Base-by-base conservation (phyloP, 176 grass and related monocot genomes). In the Oryza australiensis region DNA sequence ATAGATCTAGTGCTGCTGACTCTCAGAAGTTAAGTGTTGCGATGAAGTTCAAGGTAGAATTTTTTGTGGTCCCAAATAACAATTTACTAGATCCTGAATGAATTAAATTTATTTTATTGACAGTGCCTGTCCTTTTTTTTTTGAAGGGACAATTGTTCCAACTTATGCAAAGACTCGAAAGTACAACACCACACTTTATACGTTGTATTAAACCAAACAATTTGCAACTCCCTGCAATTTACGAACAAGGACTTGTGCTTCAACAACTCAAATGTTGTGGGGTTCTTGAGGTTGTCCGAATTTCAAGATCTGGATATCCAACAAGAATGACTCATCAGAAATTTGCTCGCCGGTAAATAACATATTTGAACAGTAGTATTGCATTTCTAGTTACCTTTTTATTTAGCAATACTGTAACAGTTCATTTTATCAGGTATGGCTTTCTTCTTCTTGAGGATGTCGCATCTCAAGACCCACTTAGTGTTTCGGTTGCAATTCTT, bases 201-300 rank as follows among this genome's bases (percentile, higher is more conserved):
- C 90, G 96, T 24, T 99, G 96, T 74, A 99, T 99, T 85, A 99
- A 99, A 74, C 96, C 96, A 82, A 99, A 99, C 68, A 93, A 92
- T 89, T 85, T 90, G 59, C 96, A 99, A 86, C 85, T 91, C 81
- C 93, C 96, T 85, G 87, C 89, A 76, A 95, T 79, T 84, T 99
- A 93, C 20, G 90, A 91, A 78, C 96, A 99, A 93, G 90, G 80
- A 64, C 86, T 99, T 74, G 91, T 99, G 57, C 88, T 99, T 57
- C 93, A 92, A 75, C 96, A 99, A 69, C 93, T 99, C 32, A 95
- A 88, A 79, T 99, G 96, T 33, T 99, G 96, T 80, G 96, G 96
- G 24, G 96, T 99, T 87, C 93, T 99, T 76, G 96, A 99, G 88
- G 96, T 99, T 71, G 96, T 99, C 12, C 93, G 96, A 3, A 99